Percentiles rank a stretch among this genome's conserved stretches.
Conservation (phyloP, 1,284 basidiomycete genomes). For the Ustilago crameri region DNA sequence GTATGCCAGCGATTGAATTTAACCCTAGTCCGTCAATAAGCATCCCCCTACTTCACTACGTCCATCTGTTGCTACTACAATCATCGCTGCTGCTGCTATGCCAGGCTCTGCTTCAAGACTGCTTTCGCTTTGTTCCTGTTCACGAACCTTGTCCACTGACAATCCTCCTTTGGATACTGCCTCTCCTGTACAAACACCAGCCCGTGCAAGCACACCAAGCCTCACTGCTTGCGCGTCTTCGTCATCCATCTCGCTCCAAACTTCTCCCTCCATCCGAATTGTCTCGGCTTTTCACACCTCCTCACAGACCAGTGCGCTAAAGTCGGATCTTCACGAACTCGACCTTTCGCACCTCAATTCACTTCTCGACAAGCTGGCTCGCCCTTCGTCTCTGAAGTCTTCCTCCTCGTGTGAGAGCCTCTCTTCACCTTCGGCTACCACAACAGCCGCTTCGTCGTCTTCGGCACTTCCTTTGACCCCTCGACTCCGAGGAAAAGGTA, state of each 20-base stretch:
- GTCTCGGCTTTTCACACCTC: conserved; percentile 26
- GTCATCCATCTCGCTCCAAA: conserved; percentile 14
- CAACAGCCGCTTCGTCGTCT: conserved; percentile 18
- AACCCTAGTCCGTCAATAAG: background rate
- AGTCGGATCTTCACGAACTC: conserved; percentile 21
- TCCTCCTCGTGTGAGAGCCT: conserved; percentile 14
- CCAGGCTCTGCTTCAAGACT: background rate
- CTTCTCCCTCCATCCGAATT: conserved; percentile 11
- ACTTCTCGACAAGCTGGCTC: conserved; percentile 43
- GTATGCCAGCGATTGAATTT: background rate
- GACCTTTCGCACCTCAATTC: conserved; percentile 46
- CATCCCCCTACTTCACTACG: background rate
- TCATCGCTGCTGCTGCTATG: conserved; percentile 7
- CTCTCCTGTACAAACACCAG: conserved; percentile 10
- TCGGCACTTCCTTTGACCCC: conserved; percentile 35
- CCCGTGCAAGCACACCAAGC: conserved; percentile 26
- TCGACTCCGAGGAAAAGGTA: conserved; percentile 41
- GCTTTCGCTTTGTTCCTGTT: conserved; percentile 26
- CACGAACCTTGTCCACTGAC: conserved; percentile 26
- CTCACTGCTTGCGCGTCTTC: conserved; percentile 24
- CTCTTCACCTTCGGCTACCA: conserved; percentile 12
- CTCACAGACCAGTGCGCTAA: background rate
- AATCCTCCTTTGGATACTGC: background rate
- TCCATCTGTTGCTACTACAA: background rate
- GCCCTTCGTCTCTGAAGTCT: conserved; percentile 23